Evolutionary conservation across 768 basidiomycete species (phyloP), one percentile per base, ranked within the genome.

Genomic region (Boletus sp.): DNA sequence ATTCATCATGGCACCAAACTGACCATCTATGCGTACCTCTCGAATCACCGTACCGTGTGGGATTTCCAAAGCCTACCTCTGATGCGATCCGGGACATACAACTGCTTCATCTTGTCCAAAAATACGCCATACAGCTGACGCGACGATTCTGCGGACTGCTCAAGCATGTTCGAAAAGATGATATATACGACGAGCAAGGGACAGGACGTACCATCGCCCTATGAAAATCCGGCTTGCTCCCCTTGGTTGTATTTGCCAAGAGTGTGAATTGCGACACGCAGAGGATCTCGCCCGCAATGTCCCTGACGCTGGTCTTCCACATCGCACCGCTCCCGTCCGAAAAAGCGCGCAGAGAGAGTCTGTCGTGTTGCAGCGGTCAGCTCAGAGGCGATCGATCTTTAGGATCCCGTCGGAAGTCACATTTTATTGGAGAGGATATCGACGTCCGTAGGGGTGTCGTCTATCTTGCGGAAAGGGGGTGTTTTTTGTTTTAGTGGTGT

Each of bases 261-360:
- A 99, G 78, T 2, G 95, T 94, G 69, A 97, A 96, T 62, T 98
- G 96, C 1, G 94, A 94, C 15, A 95, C 93, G 63, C 95, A 98
- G 5, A 98, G 81, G 13, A 99, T 80, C 48, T 96, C 93, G 41
- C 93, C 95, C 23, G 83, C 81, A 23, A 97, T 82, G 59, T 98
- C 95, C 71, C 85, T 89, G 45, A 98, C 88, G 65, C 76, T 91
- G 21, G 79, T 73, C 72, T 90, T 95, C 96, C 96, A 98, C 81
- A 88, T 86, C 53, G 80, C 77, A 6, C 77, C 79, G 64, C 76
- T 77, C 15, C 62, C 64, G 64, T 87, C 83, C 44, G 83, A 77
- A 66, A 95, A 96, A 49, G 87, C 79, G 47, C 88, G 81, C 51
- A 95, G 76, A 25, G 81, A 75, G 5, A 96, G 75, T 61, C 90